A percentile compares a stretch with the other conserved stretches of the same genome.
phyloP scores from a whole-genome alignment of 495 filamentous ascomycete genomes.

The Neurospora sp. region DNA sequence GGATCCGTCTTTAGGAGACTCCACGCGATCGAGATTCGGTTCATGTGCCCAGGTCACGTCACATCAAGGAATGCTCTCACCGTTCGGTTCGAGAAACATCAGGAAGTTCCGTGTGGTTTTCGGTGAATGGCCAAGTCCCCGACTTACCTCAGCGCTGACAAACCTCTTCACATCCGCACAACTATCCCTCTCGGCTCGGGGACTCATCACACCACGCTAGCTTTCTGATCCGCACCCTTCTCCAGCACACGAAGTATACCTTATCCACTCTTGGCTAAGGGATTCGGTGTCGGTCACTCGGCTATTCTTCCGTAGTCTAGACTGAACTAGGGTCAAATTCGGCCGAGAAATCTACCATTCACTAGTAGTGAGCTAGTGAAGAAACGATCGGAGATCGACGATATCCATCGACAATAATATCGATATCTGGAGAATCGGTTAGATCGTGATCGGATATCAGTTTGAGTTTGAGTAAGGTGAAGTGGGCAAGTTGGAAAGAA shows the following conservation, averaged over 20 bases:
- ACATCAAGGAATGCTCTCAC: background rate
- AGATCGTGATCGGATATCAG: background rate
- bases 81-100: background rate
- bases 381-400: background rate
- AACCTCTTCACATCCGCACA: background rate
- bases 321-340: background rate
- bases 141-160: background rate
- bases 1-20: background rate
- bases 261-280: background rate
- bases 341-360: background rate
- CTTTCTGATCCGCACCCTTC: background rate
- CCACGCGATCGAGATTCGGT: background rate
- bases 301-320: background rate
- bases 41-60: background rate
- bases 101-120: background rate
- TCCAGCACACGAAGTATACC: background rate
- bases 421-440: background rate
- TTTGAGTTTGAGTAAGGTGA: background rate
- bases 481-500: background rate
- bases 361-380: background rate
- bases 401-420: background rate
- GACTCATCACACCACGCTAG: background rate
- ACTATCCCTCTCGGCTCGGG: background rate
- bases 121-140: background rate
- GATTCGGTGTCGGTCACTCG: background rate